Conservation (phyloP, 2,329 filamentous ascomycete species). For the Didymella keratinophila region DNA sequence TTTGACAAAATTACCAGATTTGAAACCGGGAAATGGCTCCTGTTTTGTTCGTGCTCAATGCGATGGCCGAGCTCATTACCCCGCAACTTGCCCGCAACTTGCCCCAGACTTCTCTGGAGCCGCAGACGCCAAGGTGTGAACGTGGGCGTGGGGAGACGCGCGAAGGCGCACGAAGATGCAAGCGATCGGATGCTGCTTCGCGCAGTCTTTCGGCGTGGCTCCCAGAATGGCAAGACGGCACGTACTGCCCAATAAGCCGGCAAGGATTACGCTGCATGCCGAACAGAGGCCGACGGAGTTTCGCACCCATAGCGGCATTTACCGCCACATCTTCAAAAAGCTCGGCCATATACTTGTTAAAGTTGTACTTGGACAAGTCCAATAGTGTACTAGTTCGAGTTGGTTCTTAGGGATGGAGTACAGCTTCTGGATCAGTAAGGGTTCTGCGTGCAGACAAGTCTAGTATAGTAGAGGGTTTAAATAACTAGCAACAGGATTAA, state of each 20-base stretch:
- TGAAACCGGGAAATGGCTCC: slow-evolving; percentile 27
- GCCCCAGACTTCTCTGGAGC: slow-evolving; percentile 1
- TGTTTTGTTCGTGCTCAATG: slow-evolving; percentile 20
- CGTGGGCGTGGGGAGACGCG: not conserved
- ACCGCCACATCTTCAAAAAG: not conserved
- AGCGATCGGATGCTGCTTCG: slow-evolving; percentile 8
- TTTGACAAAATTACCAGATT: slow-evolving; percentile 24
- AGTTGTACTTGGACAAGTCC: too few species aligned
- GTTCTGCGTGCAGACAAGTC: too few species aligned
- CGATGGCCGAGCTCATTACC: slow-evolving; percentile 1
- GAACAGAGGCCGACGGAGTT: not conserved
- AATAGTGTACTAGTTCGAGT: too few species aligned
- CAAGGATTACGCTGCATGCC: not conserved
- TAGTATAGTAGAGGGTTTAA: too few species aligned
- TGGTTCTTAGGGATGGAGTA: too few species aligned
- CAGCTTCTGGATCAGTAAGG: too few species aligned
- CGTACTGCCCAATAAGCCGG: slow-evolving; percentile 10
- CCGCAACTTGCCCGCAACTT: slow-evolving; percentile 16
- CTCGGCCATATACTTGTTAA: too few species aligned
- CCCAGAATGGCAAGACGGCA: slow-evolving; percentile 7
- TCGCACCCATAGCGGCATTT: not conserved
- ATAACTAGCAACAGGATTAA: too few species aligned
- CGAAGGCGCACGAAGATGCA: not conserved
- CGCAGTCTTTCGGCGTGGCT: not conserved
- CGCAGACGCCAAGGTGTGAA: slow-evolving; percentile 9